Evolutionary conservation across 179 eudicot genomes (phyloP).

Genomic region (Silene noctiflora): DNA sequence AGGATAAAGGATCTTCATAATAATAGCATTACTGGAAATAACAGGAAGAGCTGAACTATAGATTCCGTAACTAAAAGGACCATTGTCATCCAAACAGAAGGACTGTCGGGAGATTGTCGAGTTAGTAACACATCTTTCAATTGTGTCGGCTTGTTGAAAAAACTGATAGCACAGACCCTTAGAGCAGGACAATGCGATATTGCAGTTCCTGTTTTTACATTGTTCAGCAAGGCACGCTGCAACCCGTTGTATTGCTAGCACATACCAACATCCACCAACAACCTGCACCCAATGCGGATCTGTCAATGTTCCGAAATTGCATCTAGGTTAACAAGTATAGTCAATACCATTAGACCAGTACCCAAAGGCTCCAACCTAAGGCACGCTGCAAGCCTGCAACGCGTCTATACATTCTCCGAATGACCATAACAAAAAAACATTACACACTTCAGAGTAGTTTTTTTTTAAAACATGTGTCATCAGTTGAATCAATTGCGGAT

Average conservation of each 20-base stretch:
- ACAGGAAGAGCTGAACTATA: constrained; percentile 73
- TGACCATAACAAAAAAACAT: too few species aligned
- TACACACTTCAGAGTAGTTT: too few species aligned
- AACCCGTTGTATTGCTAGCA: constrained; percentile 79
- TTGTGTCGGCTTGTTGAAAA: constrained; percentile 21
- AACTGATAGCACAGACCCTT: constrained; percentile 57
- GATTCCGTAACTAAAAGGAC: constrained; percentile 67
- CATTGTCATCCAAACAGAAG: constrained; percentile 55
- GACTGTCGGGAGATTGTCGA: constrained; percentile 38
- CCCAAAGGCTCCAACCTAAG: too few species aligned
- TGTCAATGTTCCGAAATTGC: neutral
- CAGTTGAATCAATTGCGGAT: too few species aligned
- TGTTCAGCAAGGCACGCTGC: constrained; percentile 64
- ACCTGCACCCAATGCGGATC: constrained; percentile 38
- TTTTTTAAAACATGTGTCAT: too few species aligned
- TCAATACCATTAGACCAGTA: too few species aligned
- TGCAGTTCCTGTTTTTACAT: constrained; percentile 43
- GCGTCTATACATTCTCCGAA: too few species aligned
- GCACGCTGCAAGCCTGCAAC: too few species aligned
- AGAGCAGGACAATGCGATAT: constrained; percentile 60
- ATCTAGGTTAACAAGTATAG: too few species aligned
- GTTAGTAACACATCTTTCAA: constrained; percentile 43
- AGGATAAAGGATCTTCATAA: constrained; percentile 72
- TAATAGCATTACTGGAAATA: constrained; percentile 61
- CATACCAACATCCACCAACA: constrained; percentile 94